Conservation (phyloP, 2,329 filamentous ascomycete species). For the Aureobasidium sp. region DNA sequence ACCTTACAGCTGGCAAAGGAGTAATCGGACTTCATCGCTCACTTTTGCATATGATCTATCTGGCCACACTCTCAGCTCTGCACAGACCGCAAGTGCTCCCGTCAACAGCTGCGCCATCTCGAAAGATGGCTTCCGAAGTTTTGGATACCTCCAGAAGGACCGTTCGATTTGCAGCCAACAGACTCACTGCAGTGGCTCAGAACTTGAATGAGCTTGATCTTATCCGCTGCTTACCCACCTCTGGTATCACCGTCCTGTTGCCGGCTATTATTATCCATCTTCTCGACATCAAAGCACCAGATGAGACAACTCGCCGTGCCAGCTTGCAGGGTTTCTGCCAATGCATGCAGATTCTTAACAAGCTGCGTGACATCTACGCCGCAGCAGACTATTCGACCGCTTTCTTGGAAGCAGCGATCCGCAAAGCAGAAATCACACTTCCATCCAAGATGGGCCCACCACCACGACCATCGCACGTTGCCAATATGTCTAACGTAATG, state of each 20-base stretch:
- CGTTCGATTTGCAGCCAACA: constrained; percentile 72
- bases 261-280: constrained; percentile 92
- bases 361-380: constrained; percentile 78
- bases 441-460: constrained; percentile 23
- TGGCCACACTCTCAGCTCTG: constrained; percentile 81
- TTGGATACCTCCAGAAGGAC: constrained; percentile 76
- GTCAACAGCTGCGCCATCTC: constrained; percentile 40
- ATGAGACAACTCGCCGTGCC: constrained; percentile 59
- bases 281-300: constrained; percentile 79
- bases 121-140: constrained; percentile 51
- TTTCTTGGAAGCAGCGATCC: constrained; percentile 85
- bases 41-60: constrained; percentile 89
- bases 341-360: constrained; percentile 87
- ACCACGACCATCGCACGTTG: constrained; percentile 1
- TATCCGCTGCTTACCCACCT: constrained; percentile 75
- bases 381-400: constrained; percentile 94
- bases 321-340: constrained; percentile 77
- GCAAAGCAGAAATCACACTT: constrained; percentile 73
- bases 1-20: constrained; percentile 50
- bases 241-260: constrained; percentile 81
- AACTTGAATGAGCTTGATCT: constrained; percentile 65
- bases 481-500: not conserved
- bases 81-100: constrained; percentile 87
- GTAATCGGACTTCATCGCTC: constrained; percentile 63
- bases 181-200: constrained; percentile 77